A percentile compares a stretch with the other conserved stretches of the same genome.
phyloP scores from a whole-genome alignment of 257 asterid species.

The Capsicum rhomboideum region DNA sequence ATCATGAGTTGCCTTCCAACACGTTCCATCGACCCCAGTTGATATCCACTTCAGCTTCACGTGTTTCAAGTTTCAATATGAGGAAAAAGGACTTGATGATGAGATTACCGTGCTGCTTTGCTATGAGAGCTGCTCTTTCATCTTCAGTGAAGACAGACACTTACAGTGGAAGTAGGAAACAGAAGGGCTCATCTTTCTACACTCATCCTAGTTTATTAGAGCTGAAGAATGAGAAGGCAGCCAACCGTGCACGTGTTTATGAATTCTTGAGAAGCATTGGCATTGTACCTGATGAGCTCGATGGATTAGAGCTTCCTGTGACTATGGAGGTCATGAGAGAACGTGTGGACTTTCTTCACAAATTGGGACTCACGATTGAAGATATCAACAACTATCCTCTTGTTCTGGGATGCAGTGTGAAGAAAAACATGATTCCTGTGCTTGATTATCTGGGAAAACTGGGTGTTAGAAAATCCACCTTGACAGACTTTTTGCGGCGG shows the following conservation, averaged over 20 bases:
- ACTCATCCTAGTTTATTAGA: slow-evolving; percentile 75
- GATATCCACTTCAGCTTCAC: slow-evolving; percentile 24
- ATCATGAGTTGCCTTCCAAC: slow-evolving; percentile 47
- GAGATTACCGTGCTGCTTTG: slow-evolving; percentile 38
- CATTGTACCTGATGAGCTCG: slow-evolving; percentile 84
- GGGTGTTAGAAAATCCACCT: slow-evolving; percentile 73
- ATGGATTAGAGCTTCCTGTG: slow-evolving; percentile 92
- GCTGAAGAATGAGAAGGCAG: slow-evolving; percentile 70
- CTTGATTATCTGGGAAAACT: slow-evolving; percentile 90
- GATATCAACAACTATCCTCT: slow-evolving; percentile 95
- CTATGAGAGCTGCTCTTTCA: slow-evolving; percentile 39
- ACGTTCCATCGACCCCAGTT: slow-evolving; percentile 23
- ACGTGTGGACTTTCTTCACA: slow-evolving; percentile 84
- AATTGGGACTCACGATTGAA: slow-evolving; percentile 75
- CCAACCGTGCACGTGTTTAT: slow-evolving; percentile 67
- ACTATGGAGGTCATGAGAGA: slow-evolving; percentile 91
- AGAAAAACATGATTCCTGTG: slow-evolving; percentile 95
- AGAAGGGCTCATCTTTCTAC: slow-evolving; percentile 49
- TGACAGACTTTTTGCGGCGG: slow-evolving; percentile 68
- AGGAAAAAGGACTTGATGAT: slow-evolving; percentile 30
- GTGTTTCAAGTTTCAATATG: slow-evolving; percentile 21
- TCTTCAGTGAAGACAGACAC: slow-evolving; percentile 23
- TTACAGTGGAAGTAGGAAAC: slow-evolving; percentile 21
- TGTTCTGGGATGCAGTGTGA: slow-evolving; percentile 96
- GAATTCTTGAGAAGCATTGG: slow-evolving; percentile 75